These are phyloP conservation scores for Xerocomus nothofagi DNA, from an alignment of 1,284 basidiomycete species.

Conservation along the genomic window DNA sequence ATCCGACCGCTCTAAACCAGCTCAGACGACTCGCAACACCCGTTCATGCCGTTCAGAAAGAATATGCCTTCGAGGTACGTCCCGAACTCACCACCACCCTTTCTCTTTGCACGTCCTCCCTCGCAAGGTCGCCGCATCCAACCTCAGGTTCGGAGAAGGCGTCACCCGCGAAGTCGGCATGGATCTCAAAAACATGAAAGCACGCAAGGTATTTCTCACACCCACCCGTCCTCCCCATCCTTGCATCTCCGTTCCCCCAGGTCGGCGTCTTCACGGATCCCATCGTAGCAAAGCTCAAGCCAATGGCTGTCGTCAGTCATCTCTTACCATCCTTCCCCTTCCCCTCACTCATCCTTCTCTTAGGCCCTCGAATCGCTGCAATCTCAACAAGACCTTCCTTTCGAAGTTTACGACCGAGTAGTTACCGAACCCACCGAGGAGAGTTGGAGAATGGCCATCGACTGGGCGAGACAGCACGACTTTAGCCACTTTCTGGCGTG, in stretches of 20 bases:
- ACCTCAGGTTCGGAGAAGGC: constrained; percentile 86
- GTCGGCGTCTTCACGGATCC: constrained; percentile 94
- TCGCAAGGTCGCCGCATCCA: constrained; percentile 82
- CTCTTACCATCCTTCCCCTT: neutral
- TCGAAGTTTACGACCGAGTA: constrained; percentile 83
- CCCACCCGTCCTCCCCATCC: constrained; percentile 1
- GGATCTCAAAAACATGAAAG: constrained; percentile 90
- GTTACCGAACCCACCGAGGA: constrained; percentile 92
- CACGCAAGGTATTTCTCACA: constrained; percentile 58
- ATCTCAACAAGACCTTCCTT: constrained; percentile 69
- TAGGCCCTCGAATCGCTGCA: constrained; percentile 81
- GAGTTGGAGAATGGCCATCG: constrained; percentile 84
- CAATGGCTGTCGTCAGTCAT: constrained; percentile 74
- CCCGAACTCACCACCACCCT: neutral
- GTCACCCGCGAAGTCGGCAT: constrained; percentile 92
- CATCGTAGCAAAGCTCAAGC: constrained; percentile 77
- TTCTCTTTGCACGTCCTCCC: neutral
- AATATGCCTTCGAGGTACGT: constrained; percentile 92
- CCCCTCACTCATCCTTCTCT: neutral
- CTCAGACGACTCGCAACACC: constrained; percentile 83
- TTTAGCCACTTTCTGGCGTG: constrained; percentile 94
- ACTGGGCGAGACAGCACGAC: constrained; percentile 82
- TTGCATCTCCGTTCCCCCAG: constrained; percentile 39
- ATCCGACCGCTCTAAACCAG: constrained; percentile 50
- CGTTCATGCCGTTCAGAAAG: constrained; percentile 74